These are phyloP conservation scores for Truncatella angustata DNA, from an alignment of 2,329 filamentous ascomycete genomes.

Conservation along the genomic window DNA sequence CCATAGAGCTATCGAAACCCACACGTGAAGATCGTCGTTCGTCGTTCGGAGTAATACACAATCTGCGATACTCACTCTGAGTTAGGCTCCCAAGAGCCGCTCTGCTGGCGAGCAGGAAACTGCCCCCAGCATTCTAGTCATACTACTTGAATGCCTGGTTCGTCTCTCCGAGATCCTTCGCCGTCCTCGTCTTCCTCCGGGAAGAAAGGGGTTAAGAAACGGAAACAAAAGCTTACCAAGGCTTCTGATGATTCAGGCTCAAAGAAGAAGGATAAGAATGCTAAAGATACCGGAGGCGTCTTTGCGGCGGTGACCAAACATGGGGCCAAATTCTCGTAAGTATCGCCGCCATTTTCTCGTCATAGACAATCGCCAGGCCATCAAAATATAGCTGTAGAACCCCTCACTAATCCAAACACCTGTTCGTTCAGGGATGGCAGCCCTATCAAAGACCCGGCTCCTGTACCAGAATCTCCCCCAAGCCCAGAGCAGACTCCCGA, in stretches of 20 bases:
- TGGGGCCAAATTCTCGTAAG: conserved; percentile 31
- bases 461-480: conserved; percentile 23
- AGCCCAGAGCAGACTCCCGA: conserved; percentile 25
- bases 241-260: conserved; percentile 26
- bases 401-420: conserved; percentile 4
- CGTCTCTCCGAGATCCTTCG: conserved; percentile 30
- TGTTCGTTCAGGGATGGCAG: conserved; percentile 16
- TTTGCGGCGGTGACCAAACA: conserved; percentile 34
- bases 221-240: conserved; percentile 29
- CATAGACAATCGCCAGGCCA: conserved; percentile 13
- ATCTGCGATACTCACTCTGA: neutral
- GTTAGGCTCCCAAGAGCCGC: conserved; percentile 22
- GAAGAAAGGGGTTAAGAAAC: conserved; percentile 25
- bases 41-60: neutral
- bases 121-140: conserved; percentile 26
- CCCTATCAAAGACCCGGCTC: conserved; percentile 20
- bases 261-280: conserved; percentile 35
- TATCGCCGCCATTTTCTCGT: conserved; percentile 17
- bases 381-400: conserved; percentile 9
- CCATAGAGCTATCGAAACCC: neutral
- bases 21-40: neutral
- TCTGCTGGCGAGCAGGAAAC: conserved; percentile 33
- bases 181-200: conserved; percentile 25
- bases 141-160: conserved; percentile 34
- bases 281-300: conserved; percentile 32